Conservation (phyloP, 352 stramenopile species). For the Globisporangium heterothallicum region DNA sequence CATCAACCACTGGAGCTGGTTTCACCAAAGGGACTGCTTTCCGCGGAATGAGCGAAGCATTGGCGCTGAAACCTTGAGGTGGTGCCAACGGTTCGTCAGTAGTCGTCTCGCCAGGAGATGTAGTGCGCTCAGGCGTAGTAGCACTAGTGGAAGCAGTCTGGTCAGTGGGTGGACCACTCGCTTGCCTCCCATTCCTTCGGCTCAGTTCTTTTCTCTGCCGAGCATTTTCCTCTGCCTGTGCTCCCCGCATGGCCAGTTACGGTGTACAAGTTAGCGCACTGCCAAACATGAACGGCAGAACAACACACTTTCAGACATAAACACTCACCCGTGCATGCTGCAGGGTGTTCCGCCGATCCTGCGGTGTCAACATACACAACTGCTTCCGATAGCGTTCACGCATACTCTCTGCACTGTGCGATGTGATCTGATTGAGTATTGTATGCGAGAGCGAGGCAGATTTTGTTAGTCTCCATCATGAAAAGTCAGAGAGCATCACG, state of each 20-base stretch:
- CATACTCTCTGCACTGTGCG: constrained; percentile 41
- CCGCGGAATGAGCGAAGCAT: neutral
- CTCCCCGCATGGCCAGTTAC: too few relatives aligned
- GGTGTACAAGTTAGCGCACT: too few relatives aligned
- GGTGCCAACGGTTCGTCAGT: too few relatives aligned
- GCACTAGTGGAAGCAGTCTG: neutral
- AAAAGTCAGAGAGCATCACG: neutral
- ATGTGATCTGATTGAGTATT: constrained; percentile 31
- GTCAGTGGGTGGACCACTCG: neutral
- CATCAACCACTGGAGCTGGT: neutral
- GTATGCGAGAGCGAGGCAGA: neutral
- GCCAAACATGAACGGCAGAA: too few relatives aligned
- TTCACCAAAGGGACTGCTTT: neutral
- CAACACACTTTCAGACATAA: too few relatives aligned
- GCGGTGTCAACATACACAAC: constrained; percentile 27
- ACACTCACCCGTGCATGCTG: constrained; percentile 22
- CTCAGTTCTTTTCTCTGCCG: neutral
- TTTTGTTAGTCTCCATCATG: neutral
- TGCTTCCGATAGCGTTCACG: constrained; percentile 47
- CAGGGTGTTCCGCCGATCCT: constrained; percentile 28
- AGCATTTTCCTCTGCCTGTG: constrained; percentile 6
- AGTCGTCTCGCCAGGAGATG: neutral
- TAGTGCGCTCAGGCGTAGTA: neutral
- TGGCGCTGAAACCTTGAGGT: neutral
- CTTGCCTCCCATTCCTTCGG: neutral